Conservation (phyloP, 2,329 filamentous ascomycete species). For the Metarhizium rileyi region DNA sequence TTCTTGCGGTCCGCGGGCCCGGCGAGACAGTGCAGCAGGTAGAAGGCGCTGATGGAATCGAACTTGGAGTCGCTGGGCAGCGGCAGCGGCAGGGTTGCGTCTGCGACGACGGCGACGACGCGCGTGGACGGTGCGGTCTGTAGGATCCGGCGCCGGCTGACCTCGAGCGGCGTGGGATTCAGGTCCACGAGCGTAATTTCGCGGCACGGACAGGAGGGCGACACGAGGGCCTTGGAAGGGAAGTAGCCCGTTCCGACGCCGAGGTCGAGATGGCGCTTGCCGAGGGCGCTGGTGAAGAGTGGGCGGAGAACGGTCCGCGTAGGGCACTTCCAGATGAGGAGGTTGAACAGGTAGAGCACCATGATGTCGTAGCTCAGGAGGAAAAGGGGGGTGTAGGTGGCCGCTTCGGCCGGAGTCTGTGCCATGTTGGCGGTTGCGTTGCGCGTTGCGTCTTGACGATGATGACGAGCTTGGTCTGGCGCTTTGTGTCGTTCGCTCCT, state of each 20-base stretch:
- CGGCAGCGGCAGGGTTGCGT: conserved; percentile 25
- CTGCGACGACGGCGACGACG: conserved; percentile 23
- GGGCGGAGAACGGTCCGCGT: conserved; percentile 17
- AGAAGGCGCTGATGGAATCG: conserved; percentile 25
- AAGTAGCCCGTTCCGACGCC: conserved; percentile 32
- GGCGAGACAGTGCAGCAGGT: conserved; percentile 18
- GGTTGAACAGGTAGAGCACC: conserved; percentile 31
- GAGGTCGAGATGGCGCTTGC: conserved; percentile 27
- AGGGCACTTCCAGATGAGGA: conserved; percentile 26
- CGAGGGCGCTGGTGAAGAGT: conserved; percentile 25
- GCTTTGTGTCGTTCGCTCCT: too few species aligned
- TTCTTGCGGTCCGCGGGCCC: conserved; percentile 12
- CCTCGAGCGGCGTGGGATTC: conserved; percentile 21
- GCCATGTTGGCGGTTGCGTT: conserved; percentile 10
- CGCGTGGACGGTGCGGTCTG: conserved; percentile 8
- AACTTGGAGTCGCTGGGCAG: conserved; percentile 16
- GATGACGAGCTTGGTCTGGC: too few species aligned
- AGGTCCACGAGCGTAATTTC: conserved; percentile 28
- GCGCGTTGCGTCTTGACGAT: background rate
- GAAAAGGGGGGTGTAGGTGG: conserved; percentile 3
- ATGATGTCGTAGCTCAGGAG: conserved; percentile 30
- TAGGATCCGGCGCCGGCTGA: background rate
- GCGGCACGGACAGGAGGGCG: background rate
- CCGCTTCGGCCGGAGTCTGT: background rate
- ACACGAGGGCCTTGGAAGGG: conserved; percentile 17